Conservation (phyloP, 208 protist genomes). For the Novymonas esmeraldas region DNA sequence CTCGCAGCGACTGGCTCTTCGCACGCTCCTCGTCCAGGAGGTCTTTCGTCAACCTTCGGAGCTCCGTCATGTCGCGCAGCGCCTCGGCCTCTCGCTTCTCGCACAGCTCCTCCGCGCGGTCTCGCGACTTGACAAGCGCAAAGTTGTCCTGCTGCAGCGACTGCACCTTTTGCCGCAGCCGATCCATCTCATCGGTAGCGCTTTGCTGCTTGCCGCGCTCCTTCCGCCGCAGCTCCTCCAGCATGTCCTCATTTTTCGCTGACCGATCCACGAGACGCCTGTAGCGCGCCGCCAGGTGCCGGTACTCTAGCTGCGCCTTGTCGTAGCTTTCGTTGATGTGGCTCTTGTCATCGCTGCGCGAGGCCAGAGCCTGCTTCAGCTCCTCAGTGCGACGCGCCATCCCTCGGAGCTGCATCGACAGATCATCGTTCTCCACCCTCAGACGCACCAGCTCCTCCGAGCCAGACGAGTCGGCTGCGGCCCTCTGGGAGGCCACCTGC, state of each 20-base stretch:
- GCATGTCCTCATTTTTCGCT: slow-evolving; percentile 49
- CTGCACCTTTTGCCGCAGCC: slow-evolving; percentile 55
- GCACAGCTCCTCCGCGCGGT: slow-evolving; percentile 75
- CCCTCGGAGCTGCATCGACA: slow-evolving; percentile 39
- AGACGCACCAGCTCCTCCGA: slow-evolving; percentile 30
- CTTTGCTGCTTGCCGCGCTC: slow-evolving; percentile 39
- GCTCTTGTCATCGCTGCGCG: slow-evolving; percentile 44
- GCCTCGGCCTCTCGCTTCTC: slow-evolving; percentile 73
- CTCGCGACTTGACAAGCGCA: slow-evolving; percentile 60
- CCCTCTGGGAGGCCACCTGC: slow-evolving; percentile 6
- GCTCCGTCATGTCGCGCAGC: slow-evolving; percentile 76
- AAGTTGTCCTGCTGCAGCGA: slow-evolving; percentile 68
- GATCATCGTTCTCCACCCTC: slow-evolving; percentile 44
- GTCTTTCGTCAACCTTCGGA: slow-evolving; percentile 59
- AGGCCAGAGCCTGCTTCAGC: slow-evolving; percentile 44
- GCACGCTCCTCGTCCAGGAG: slow-evolving; percentile 65
- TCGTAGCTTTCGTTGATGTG: slow-evolving; percentile 52
- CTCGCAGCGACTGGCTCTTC: slow-evolving; percentile 38
- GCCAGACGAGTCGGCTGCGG: not conserved
- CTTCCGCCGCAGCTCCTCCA: slow-evolving; percentile 46
- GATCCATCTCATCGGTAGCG: slow-evolving; percentile 50
- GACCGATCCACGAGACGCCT: slow-evolving; percentile 60
- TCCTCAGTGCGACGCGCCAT: slow-evolving; percentile 39
- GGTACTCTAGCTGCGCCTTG: slow-evolving; percentile 81
- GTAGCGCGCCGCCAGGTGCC: slow-evolving; percentile 70